Evolutionary conservation across 164 flowering plant genomes (phyloP), one percentile per base, ranked within the genome.

Genomic region (Saururus chinensis): DNA sequence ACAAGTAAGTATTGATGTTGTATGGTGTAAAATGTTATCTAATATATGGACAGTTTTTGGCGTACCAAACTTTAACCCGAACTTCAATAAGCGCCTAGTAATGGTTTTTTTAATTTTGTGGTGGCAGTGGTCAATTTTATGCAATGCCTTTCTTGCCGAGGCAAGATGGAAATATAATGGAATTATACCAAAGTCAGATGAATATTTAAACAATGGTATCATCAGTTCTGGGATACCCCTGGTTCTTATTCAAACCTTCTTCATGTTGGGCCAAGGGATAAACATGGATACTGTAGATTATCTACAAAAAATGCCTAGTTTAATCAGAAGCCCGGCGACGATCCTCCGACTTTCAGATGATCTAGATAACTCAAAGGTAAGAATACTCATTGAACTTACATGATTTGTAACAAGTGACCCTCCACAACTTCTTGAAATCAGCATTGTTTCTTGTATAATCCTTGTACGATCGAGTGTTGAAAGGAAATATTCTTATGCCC

Each of bases 1-100:
- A 49, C 19, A 70, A 73, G 80, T 80, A 72, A 21, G 45, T 40
- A 51, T n/a, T n/a, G n/a, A n/a, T n/a, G 37, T 30, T 30, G 37
- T 30, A 30, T 30, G 37, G n/a, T n/a, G n/a, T n/a, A n/a, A n/a
- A n/a, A n/a, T n/a, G n/a, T n/a, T n/a, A n/a, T n/a, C n/a, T n/a
- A n/a, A n/a, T n/a, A n/a, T 30, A 30, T 30, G 2, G 37, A 30
- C 37, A 30, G 37, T 30, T 30, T 30, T 30, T 30, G 2, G 2
- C 37, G 37, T 30, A 30, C 37, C 37, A 30, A n/a, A n/a, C n/a
- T n/a, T n/a, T n/a, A n/a, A n/a, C n/a, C n/a, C n/a, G n/a, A n/a
- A n/a, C n/a, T n/a, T n/a, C n/a, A n/a, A n/a, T n/a, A n/a, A n/a
- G n/a, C n/a, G 37, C 37, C 6, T 30, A 30, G 6, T 30, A 30